Conservation (phyloP, 1,284 basidiomycete genomes). For the Heimioporus retisporus region DNA sequence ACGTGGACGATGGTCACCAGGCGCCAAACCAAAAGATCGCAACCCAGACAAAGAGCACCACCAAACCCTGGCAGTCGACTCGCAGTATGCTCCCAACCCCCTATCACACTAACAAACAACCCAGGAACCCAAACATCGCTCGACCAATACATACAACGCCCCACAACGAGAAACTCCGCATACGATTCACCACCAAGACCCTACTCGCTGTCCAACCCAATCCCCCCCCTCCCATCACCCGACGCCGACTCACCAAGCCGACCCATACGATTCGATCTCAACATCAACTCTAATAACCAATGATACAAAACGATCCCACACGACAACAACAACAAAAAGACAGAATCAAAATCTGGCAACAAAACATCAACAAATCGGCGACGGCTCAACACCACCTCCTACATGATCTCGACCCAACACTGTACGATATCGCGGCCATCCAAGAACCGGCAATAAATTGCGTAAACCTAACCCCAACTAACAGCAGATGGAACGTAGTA, state of each 20-base stretch:
- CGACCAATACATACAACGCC: no score
- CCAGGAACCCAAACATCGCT: no score
- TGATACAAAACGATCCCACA: background rate
- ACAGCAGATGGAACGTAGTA: background rate
- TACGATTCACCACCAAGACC: no score
- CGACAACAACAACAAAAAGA: background rate
- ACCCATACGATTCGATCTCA: background rate
- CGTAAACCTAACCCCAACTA: background rate
- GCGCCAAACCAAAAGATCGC: background rate
- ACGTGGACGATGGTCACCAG: background rate
- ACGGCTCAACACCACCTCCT: background rate
- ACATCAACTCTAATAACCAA: background rate
- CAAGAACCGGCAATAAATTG: conserved; percentile 6
- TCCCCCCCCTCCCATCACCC: no score
- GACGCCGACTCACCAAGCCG: background rate
- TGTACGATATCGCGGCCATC: background rate
- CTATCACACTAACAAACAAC: no score
- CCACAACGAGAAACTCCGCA: no score
- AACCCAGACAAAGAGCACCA: background rate
- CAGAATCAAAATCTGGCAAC: conserved; percentile 4
- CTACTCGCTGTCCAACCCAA: no score
- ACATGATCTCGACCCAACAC: background rate
- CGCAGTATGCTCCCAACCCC: no score
- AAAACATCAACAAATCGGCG: conserved; percentile 5
- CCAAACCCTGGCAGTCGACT: background rate